These are phyloP conservation scores for Fagopyrum tataricum DNA, from an alignment of 148 eudicot genomes.

Conservation along the genomic window DNA sequence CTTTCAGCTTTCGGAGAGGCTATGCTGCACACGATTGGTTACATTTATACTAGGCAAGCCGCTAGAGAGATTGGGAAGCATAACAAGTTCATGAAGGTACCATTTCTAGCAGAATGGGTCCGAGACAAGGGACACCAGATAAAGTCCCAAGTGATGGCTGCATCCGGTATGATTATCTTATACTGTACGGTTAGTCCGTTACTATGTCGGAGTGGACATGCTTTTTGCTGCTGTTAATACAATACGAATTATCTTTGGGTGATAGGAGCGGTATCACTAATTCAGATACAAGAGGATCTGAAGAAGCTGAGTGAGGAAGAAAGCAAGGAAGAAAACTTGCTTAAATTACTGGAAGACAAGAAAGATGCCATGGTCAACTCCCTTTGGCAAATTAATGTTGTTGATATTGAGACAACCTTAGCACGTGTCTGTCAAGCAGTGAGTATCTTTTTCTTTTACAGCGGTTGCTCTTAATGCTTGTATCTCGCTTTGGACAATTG, in stretches of 20 bases:
- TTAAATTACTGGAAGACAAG: conserved; percentile 73
- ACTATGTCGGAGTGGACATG: background rate
- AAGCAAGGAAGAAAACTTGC: conserved; percentile 49
- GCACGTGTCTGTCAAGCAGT: conserved; percentile 85
- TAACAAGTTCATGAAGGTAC: conserved; percentile 63
- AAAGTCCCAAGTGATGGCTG: conserved; percentile 80
- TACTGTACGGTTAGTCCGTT: background rate
- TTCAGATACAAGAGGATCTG: conserved; percentile 69
- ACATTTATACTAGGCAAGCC: conserved; percentile 88
- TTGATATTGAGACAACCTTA: conserved; percentile 81
- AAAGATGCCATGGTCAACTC: conserved; percentile 75
- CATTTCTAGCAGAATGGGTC: conserved; percentile 94
- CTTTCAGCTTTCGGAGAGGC: conserved; percentile 84
- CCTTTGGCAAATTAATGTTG: conserved; percentile 93
- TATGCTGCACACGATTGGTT: conserved; percentile 92
- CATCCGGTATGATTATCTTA: conserved; percentile 53
- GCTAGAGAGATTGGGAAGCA: conserved; percentile 76
- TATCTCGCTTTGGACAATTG: background rate
- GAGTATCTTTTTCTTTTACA: conserved; percentile 22
- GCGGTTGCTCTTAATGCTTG: background rate
- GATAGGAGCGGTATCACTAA: conserved; percentile 69
- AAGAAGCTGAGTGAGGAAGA: conserved; percentile 60
- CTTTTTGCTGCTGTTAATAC: background rate
- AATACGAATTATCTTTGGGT: background rate
- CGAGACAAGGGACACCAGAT: conserved; percentile 84